Base-by-base conservation (phyloP, 371 early-diverging fungal species). In the Choanephora cucurbitarum region DNA sequence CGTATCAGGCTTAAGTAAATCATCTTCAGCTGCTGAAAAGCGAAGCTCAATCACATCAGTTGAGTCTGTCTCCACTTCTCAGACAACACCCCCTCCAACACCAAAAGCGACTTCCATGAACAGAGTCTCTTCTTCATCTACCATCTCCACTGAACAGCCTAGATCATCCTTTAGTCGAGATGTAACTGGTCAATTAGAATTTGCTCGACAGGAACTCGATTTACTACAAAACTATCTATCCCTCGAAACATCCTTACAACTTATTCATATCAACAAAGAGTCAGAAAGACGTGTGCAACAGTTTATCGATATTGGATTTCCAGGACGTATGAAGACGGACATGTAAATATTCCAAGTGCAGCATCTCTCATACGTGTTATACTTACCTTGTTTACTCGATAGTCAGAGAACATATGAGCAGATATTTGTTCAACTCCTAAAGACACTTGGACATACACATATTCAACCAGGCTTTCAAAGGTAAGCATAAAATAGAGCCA, bases 251-350 rank as follows among this genome's bases (percentile, higher is more conserved):
- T 87, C 89, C 9, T 69, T 94, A 47, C 81, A 87, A 52, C 61
- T 95, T 72, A 86, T 94, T 52, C 87, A 93, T 62, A 58, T 84
- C 23, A 92, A 93, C 66, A 90, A 92, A 60, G 93, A 91, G 55
- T 79, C 88, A 0, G 64, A 93, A 43, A 81, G 81, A 22, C 78
- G 95, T 23, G 63, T 85, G 32, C 65, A 71, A 39, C 59, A 64
- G 21, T 71, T 71, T 23, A 66, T 69, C 21, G 55, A 68, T 42
- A 61, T 67, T 44, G 68, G 68, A 32, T 67, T 71, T 21, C 70
- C 70, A 1, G 70, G 70, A 17, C 34, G 70, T 23, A 66, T 69
- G 62, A 58, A 62, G 40, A 18, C 48, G 13, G 70, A 69, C 32
- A 60, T 69, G 59, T 65, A 60, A 52, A 47, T 41, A 18, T 22